Percentiles rank a stretch among this genome's conserved stretches.
These are phyloP conservation scores for Dendrocalamus latiflorus DNA, from an alignment of 202 grass and related monocot genomes.

Conservation along the genomic window DNA sequence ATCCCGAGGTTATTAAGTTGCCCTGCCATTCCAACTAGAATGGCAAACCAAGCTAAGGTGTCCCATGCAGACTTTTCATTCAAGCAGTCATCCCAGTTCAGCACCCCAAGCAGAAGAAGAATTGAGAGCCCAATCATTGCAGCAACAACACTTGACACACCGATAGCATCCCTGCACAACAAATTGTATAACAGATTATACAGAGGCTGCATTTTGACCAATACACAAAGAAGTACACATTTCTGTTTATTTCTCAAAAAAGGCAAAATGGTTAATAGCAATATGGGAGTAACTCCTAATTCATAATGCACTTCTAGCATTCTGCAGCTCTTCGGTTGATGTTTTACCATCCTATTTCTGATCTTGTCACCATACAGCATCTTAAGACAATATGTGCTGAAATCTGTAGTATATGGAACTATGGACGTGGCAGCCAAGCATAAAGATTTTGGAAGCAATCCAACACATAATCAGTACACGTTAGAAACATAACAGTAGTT, in stretches of 20 bases:
- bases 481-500: neutral
- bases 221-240: neutral
- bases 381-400: neutral
- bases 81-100: conserved; percentile 90
- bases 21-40: conserved; percentile 86
- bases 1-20: conserved; percentile 80
- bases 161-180: conserved; percentile 51
- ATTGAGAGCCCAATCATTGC: conserved; percentile 89
- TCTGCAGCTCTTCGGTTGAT: neutral
- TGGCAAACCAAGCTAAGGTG: conserved; percentile 90
- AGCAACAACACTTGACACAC: conserved; percentile 74
- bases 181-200: neutral
- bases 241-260: neutral
- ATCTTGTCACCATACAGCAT: neutral
- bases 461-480: neutral
- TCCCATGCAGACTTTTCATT: conserved; percentile 95
- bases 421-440: neutral
- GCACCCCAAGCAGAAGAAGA: conserved; percentile 77
- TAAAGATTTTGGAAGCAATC: neutral
- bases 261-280: neutral
- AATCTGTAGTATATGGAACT: neutral
- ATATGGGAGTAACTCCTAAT: neutral
- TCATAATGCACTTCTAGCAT: neutral
- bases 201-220: neutral
- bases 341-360: conserved; percentile 1